Percentiles rank a stretch among this genome's conserved stretches.
Conservation (phyloP, 2,329 filamentous ascomycete species). For the Leptographium galeiforme region DNA sequence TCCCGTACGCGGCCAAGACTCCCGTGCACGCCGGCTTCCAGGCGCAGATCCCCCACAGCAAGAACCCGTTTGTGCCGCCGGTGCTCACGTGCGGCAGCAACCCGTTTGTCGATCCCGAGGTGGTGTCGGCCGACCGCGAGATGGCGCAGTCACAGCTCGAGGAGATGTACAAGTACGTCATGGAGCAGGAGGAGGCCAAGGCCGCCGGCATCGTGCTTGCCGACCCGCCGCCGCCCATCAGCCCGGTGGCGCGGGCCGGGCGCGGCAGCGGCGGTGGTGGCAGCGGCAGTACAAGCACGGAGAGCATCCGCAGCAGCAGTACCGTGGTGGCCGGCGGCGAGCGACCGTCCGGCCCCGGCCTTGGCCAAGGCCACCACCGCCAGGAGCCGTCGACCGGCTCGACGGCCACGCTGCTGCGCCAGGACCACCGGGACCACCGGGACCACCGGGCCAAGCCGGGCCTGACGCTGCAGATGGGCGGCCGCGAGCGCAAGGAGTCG, state of each 20-base stretch:
- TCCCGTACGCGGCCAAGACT: conserved; percentile 17
- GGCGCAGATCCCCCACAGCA: conserved; percentile 21
- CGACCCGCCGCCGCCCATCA: conserved; percentile 22
- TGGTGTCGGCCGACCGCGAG: conserved; percentile 61
- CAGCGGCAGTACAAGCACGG: not conserved
- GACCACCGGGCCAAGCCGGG: conserved; percentile 23
- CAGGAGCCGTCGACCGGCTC: conserved; percentile 14
- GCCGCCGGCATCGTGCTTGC: conserved; percentile 38
- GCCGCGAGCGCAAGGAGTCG: conserved; percentile 29
- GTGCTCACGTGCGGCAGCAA: conserved; percentile 42
- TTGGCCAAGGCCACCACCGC: not conserved
- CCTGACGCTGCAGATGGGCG: conserved; percentile 32
- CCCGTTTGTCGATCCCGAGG: conserved; percentile 59
- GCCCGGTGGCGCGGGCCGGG: conserved; percentile 8
- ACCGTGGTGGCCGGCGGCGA: not conserved
- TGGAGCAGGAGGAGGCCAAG: conserved; percentile 71
- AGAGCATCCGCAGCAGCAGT: conserved; percentile 11
- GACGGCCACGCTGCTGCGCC: conserved; percentile 25
- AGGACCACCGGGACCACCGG: too few relatives aligned
- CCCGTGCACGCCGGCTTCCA: conserved; percentile 31
- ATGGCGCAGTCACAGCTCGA: conserved; percentile 76
- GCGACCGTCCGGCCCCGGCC: too few relatives aligned
- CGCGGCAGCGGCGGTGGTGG: not conserved
- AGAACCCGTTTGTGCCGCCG: not conserved
- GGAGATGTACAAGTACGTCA: conserved; percentile 79